Conservation (phyloP, 768 basidiomycete genomes). For the Boletellus emodensis region DNA sequence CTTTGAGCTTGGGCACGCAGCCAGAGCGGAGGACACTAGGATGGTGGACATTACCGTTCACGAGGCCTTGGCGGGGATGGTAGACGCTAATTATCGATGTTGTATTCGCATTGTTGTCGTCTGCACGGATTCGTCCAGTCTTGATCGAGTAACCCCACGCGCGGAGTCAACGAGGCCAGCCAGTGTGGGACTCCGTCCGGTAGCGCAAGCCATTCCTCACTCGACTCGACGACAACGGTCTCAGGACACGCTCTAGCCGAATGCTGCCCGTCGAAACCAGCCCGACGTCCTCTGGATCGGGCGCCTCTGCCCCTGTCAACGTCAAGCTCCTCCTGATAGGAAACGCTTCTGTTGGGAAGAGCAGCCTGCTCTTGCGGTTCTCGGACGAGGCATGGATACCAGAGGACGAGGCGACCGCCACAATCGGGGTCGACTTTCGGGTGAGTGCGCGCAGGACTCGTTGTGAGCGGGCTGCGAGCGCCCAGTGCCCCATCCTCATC, state of each 20-base stretch:
- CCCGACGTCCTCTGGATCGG: constrained; percentile 24
- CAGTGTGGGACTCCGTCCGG: neutral
- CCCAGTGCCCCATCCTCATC: neutral
- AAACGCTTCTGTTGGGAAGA: constrained; percentile 90
- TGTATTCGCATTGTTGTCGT: constrained; percentile 6
- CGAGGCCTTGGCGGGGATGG: neutral
- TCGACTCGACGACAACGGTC: neutral
- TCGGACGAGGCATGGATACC: constrained; percentile 95
- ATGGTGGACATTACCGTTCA: no score
- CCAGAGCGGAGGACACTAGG: neutral
- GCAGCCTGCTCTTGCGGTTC: constrained; percentile 87
- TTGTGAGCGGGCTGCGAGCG: no score
- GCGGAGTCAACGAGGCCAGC: constrained; percentile 21
- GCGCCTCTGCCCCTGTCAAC: constrained; percentile 45
- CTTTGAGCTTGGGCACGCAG: neutral
- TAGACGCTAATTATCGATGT: constrained; percentile 4
- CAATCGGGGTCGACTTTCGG: constrained; percentile 82
- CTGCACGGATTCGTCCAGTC: neutral
- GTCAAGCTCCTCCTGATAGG: constrained; percentile 83
- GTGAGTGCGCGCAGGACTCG: constrained; percentile 46
- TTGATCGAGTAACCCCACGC: constrained; percentile 15
- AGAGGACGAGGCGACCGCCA: constrained; percentile 84
- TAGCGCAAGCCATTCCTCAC: neutral
- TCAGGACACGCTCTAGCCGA: neutral
- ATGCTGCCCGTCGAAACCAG: constrained; percentile 22